phyloP scores from a whole-genome alignment of 345 rosid genomes.

The Excoecaria agallocha region DNA sequence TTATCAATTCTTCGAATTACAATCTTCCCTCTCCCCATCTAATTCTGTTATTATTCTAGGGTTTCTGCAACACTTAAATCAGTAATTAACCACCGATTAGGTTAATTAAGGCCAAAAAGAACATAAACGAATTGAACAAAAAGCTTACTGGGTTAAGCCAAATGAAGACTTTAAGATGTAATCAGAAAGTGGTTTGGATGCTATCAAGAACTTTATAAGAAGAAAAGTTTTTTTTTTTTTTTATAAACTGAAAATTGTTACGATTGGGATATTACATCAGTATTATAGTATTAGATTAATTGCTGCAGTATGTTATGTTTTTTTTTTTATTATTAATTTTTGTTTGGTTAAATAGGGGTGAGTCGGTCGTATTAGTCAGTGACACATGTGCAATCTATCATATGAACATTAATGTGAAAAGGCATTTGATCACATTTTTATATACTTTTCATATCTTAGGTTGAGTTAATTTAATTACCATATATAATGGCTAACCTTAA shows the following conservation, averaged over 20 bases:
- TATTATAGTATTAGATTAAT: not conserved
- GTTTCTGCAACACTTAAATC: conserved; percentile 24
- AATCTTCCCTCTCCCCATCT: conserved; percentile 52
- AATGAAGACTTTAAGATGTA: conserved; percentile 6
- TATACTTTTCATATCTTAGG: too few species aligned
- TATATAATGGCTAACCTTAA: not conserved
- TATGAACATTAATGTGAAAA: not conserved
- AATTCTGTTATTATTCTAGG: conserved; percentile 24
- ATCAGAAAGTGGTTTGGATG: conserved; percentile 8
- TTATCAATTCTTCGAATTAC: conserved; percentile 45
- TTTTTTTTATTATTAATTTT: too few species aligned
- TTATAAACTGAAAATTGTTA: too few species aligned
- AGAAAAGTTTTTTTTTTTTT: conserved; percentile 6
- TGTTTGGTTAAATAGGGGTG: too few species aligned
- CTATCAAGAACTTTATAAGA: conserved; percentile 17
- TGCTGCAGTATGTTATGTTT: not conserved
- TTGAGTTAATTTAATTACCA: not conserved
- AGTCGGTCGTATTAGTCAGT: not conserved
- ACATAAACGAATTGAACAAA: not conserved
- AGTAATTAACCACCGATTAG: conserved; percentile 1
- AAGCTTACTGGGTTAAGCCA: conserved; percentile 29
- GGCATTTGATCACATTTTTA: not conserved
- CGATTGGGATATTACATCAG: not conserved
- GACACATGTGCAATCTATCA: conserved; percentile 13
- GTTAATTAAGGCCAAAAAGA: not conserved